Evolutionary conservation across 75 land plant genomes (phyloP).

Genomic region (Isoetes taiwanensis): DNA sequence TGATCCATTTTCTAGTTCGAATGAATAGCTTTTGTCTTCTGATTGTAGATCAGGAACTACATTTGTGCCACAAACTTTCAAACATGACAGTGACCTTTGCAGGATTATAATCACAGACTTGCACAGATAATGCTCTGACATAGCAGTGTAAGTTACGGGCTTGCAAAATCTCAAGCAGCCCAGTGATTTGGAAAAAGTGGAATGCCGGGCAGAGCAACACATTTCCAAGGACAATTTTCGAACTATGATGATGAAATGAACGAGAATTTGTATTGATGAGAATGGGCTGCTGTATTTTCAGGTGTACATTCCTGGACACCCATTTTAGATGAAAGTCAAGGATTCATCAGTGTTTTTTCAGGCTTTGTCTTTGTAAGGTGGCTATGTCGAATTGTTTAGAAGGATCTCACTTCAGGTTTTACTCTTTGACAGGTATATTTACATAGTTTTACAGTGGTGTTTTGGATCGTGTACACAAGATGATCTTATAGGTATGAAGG

Average conservation of each 20-base stretch:
- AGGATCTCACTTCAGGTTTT: conserved; percentile 76
- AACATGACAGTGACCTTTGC: conserved; percentile 15
- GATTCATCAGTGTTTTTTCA: conserved; percentile 16
- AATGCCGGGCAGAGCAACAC: conserved; percentile 62
- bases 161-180: conserved; percentile 71
- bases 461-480: too few species aligned
- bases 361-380: conserved; percentile 89
- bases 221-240: conserved; percentile 56
- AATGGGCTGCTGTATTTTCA: conserved; percentile 66
- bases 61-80: too few species aligned
- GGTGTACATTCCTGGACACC: too few species aligned
- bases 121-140: conserved; percentile 84
- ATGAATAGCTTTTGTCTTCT: too few species aligned
- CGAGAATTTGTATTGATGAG: conserved; percentile 59
- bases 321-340: too few species aligned
- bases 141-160: conserved; percentile 89
- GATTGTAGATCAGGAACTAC: too few species aligned
- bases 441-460: too few species aligned
- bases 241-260: conserved; percentile 87
- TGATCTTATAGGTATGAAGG: conserved; percentile 95
- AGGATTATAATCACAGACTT: conserved; percentile 84
- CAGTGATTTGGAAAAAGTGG: conserved; percentile 60
- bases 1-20: too few species aligned
- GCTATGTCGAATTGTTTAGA: conserved; percentile 78
- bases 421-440: conserved; percentile 72